A percentile compares a stretch with the other conserved stretches of the same genome.
phyloP scores from a whole-genome alignment of 768 basidiomycete species.

The Amanita pallidorosea region DNA sequence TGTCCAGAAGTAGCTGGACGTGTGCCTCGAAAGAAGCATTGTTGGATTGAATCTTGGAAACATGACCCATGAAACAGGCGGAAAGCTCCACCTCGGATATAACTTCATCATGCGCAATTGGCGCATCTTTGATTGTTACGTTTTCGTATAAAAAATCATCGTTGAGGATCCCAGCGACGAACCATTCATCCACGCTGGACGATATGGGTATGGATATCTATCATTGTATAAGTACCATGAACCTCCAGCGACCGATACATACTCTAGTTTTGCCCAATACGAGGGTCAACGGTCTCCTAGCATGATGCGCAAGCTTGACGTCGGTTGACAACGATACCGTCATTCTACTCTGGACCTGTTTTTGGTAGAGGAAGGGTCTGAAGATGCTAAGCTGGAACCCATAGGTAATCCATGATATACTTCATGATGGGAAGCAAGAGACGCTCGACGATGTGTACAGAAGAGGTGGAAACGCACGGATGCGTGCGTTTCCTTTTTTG shows the following conservation, averaged over 20 bases:
- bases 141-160: conserved; percentile 76
- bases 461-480: too few relatives aligned
- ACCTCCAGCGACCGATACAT: conserved; percentile 14
- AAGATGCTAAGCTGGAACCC: conserved; percentile 13
- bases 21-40: conserved; percentile 40
- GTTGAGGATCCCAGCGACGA: conserved; percentile 81
- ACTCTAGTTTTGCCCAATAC: conserved; percentile 42
- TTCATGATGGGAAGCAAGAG: too few relatives aligned
- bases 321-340: conserved; percentile 25
- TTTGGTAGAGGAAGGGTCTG: conserved; percentile 11
- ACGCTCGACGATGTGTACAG: too few relatives aligned
- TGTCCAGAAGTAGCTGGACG: conserved; percentile 59
- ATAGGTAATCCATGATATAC: conserved; percentile 25
- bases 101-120: conserved; percentile 39
- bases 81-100: conserved; percentile 71
- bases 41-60: conserved; percentile 49
- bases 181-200: conserved; percentile 77
- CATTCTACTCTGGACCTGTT: conserved; percentile 20
- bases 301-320: conserved; percentile 21
- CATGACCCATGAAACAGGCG: conserved; percentile 74
- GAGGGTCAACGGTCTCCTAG: conserved; percentile 40
- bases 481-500: too few relatives aligned
- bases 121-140: conserved; percentile 36
- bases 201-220: conserved; percentile 85
- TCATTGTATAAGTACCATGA: conserved; percentile 3